Evolutionary conservation across 2,329 filamentous ascomycete species (phyloP), one percentile per base, ranked within the genome.

Genomic region (Ophiostoma himal-ulmi): DNA sequence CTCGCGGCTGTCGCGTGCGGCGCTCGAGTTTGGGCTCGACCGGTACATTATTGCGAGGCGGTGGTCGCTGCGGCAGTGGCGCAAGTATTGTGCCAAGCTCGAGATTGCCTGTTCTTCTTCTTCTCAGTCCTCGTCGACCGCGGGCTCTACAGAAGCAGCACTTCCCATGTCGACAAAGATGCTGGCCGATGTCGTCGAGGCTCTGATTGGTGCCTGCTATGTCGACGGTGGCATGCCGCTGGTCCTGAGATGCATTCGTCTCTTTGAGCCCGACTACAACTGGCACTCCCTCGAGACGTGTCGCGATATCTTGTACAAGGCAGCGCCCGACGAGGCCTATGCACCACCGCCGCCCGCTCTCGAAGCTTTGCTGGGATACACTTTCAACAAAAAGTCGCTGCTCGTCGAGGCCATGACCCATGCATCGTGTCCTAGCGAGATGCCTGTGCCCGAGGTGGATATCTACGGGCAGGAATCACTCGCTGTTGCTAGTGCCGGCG

Each of bases 111-210:
- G 5, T n/a, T 48, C 44, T 48, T 17, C 8, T 20, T n/a, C 44
- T 13, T 44, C 41, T 20, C 14, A 30, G 4, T 30, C 44, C 5
- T 20, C 44, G 6, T 60, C 54, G 54, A 5, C 54, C 22, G 8
- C 65, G 5, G 0, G 30, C 30, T 30, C 30, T 1, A 5, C 39
- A 2, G 30, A 30, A 30, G 36, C 3, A 65, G 79, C 83, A 6
- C 75, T 36, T 10, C 17, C 77, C 17, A 76, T 93, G 41, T 90
- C 92, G 0, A 90, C 88, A 1, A 98, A 98, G 77, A 87, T 87
- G 0, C 84, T 97, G 8, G 94, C 94, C 3, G 94, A 98, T 75
- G 89, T 97, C 0, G 85, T 97, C 0, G 94, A 98, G 73, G 87
- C 94, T 0, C 82, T 97, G 0, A 89, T 97, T 26, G 94, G 93